phyloP scores from a whole-genome alignment of 148 eudicot species.

The Polygonum aviculare region DNA sequence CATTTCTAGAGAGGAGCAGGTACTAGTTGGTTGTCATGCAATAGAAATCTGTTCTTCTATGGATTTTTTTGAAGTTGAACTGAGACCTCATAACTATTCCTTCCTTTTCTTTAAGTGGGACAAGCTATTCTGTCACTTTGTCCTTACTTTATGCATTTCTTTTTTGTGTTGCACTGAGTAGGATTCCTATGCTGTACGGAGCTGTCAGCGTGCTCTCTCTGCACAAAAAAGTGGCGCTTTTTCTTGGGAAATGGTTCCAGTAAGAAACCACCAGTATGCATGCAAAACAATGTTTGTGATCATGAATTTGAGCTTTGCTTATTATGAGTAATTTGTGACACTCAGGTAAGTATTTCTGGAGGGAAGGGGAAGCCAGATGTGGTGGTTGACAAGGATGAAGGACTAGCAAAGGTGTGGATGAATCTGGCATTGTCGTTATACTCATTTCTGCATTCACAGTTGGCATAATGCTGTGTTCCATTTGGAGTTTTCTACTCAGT shows the following conservation, averaged over 20 bases:
- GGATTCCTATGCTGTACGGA: slow-evolving; percentile 88
- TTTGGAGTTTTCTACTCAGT: background rate
- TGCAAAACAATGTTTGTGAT: background rate
- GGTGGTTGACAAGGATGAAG: slow-evolving; percentile 65
- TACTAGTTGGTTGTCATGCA: slow-evolving; percentile 12
- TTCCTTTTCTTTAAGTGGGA: background rate
- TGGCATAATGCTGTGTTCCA: background rate
- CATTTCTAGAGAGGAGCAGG: slow-evolving; percentile 81
- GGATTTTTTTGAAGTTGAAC: background rate
- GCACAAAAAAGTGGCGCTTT: slow-evolving; percentile 79
- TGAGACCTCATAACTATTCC: background rate
- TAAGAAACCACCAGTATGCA: slow-evolving; percentile 22
- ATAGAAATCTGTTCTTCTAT: background rate
- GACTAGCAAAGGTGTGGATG: slow-evolving; percentile 53
- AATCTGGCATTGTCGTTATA: background rate
- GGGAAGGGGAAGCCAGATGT: slow-evolving; percentile 54
- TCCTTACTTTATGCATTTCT: background rate
- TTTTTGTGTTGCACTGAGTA: slow-evolving; percentile 14
- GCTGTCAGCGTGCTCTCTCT: slow-evolving; percentile 79
- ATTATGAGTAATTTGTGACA: background rate
- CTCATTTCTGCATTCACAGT: background rate
- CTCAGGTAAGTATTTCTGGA: slow-evolving; percentile 58
- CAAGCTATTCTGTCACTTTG: background rate
- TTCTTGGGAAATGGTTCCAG: slow-evolving; percentile 92
- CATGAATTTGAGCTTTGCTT: slow-evolving; percentile 1